Percentiles rank a stretch among this genome's conserved stretches.
Conservation (phyloP, 257 asterid genomes). For the Nicotiana knightiana region DNA sequence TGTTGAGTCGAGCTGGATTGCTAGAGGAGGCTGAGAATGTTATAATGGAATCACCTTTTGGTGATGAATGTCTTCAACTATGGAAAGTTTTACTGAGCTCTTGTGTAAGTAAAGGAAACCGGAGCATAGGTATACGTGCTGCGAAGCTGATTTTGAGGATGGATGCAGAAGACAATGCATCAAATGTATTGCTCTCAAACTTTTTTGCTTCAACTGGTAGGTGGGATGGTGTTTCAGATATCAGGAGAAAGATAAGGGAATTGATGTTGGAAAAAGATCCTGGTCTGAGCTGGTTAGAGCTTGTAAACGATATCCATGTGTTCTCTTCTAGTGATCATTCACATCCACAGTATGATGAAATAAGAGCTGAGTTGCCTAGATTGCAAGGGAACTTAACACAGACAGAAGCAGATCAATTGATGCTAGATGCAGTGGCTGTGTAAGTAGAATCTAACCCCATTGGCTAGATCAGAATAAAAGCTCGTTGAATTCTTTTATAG, state of each 20-base stretch:
- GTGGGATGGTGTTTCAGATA: slow-evolving; percentile 53
- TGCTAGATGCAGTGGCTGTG: neutral
- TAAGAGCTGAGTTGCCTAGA: slow-evolving; percentile 33
- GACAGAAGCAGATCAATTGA: slow-evolving; percentile 15
- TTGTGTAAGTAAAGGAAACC: slow-evolving; percentile 42
- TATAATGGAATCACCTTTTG: slow-evolving; percentile 47
- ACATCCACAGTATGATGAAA: slow-evolving; percentile 28
- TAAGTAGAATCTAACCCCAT: neutral
- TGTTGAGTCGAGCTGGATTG: slow-evolving; percentile 65
- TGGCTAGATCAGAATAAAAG: neutral
- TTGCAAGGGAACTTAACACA: slow-evolving; percentile 33
- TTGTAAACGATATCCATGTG: slow-evolving; percentile 29
- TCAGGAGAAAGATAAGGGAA: slow-evolving; percentile 47
- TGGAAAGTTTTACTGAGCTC: slow-evolving; percentile 70
- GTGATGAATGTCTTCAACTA: slow-evolving; percentile 35
- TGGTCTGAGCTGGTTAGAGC: slow-evolving; percentile 76
- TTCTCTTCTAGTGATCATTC: slow-evolving; percentile 56
- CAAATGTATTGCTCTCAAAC: slow-evolving; percentile 44
- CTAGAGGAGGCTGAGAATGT: slow-evolving; percentile 66
- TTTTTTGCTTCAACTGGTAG: slow-evolving; percentile 58
- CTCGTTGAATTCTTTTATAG: neutral
- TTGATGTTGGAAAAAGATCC: slow-evolving; percentile 46
- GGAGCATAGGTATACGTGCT: slow-evolving; percentile 40
- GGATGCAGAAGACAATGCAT: slow-evolving; percentile 48
- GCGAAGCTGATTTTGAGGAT: slow-evolving; percentile 43